Evolutionary conservation across 805 yeast genomes (phyloP).

Genomic region (Candida ovalis): DNA sequence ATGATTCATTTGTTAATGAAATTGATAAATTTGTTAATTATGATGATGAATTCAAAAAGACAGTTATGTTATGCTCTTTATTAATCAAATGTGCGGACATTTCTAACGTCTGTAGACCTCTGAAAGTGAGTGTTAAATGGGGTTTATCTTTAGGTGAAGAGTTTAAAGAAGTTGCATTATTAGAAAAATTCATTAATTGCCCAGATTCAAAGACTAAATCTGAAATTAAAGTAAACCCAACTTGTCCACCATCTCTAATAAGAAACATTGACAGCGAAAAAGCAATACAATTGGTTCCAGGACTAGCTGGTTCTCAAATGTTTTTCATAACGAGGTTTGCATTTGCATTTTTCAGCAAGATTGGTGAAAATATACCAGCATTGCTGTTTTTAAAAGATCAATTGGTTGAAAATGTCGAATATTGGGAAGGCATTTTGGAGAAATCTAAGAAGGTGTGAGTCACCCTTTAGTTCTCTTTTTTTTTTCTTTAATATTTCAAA

Average conservation of each 20-base stretch:
- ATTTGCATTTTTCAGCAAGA: conserved; percentile 63
- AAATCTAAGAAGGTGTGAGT: neutral
- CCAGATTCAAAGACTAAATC: conserved; percentile 4
- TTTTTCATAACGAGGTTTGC: conserved; percentile 85
- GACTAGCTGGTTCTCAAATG: conserved; percentile 66
- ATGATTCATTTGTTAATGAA: conserved; percentile 62
- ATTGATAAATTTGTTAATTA: conserved; percentile 35
- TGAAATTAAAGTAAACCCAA: conserved; percentile 5
- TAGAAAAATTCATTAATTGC: conserved; percentile 37
- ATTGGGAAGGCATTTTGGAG: conserved; percentile 41
- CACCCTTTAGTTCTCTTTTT: neutral
- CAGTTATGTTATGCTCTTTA: conserved; percentile 53
- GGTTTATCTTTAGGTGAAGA: conserved; percentile 77
- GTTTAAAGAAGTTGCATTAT: conserved; percentile 58
- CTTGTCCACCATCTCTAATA: conserved; percentile 20
- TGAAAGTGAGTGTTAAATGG: conserved; percentile 78
- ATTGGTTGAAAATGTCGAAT: conserved; percentile 48
- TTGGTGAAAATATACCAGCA: conserved; percentile 58
- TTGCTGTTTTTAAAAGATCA: conserved; percentile 53
- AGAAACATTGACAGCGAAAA: conserved; percentile 34
- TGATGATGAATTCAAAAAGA: conserved; percentile 23
- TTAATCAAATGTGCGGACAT: conserved; percentile 94
- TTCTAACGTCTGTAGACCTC: conserved; percentile 84
- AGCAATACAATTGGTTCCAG: conserved; percentile 44
- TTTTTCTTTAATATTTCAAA: neutral